phyloP scores from a whole-genome alignment of 2,329 filamentous ascomycete species.

The Penicillium sp. region DNA sequence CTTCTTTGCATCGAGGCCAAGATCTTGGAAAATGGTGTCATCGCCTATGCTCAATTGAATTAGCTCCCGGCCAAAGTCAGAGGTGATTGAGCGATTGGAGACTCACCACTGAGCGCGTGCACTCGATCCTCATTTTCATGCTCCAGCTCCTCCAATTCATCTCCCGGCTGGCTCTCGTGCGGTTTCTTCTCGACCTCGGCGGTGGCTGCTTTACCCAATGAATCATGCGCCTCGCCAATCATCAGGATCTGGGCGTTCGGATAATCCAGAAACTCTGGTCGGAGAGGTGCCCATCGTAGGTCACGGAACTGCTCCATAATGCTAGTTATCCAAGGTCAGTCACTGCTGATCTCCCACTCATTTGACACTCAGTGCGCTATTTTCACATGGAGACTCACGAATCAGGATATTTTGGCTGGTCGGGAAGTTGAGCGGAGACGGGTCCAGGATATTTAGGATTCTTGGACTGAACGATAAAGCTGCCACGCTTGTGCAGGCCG shows the following conservation, averaged over 20 bases:
- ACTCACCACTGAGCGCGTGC: conserved; percentile 49
- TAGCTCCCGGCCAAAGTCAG: no score
- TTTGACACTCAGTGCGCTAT: neutral
- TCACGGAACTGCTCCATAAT: conserved; percentile 66
- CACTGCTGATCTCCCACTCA: neutral
- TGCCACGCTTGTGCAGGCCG: conserved; percentile 64
- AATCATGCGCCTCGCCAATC: conserved; percentile 53
- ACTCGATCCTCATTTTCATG: conserved; percentile 67
- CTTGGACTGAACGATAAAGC: conserved; percentile 72
- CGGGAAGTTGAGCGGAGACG: conserved; percentile 55
- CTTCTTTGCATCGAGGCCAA: conserved; percentile 54
- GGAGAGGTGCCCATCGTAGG: conserved; percentile 67
- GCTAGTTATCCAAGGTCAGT: conserved; percentile 31
- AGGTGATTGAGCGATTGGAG: neutral
- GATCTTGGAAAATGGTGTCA: conserved; percentile 55
- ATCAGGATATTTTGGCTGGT: conserved; percentile 64
- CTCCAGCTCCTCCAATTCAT: conserved; percentile 69
- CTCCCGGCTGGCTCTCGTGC: conserved; percentile 57
- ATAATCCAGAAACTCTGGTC: conserved; percentile 69
- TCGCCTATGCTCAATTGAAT: conserved; percentile 39
- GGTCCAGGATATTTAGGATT: conserved; percentile 69
- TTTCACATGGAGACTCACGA: conserved; percentile 46
- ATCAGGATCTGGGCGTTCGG: conserved; percentile 70
- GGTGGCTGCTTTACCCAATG: conserved; percentile 31
- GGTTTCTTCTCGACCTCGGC: conserved; percentile 44